These are phyloP conservation scores for Xerocomellus dryophilus DNA, from an alignment of 768 basidiomycete genomes.

Conservation along the genomic window DNA sequence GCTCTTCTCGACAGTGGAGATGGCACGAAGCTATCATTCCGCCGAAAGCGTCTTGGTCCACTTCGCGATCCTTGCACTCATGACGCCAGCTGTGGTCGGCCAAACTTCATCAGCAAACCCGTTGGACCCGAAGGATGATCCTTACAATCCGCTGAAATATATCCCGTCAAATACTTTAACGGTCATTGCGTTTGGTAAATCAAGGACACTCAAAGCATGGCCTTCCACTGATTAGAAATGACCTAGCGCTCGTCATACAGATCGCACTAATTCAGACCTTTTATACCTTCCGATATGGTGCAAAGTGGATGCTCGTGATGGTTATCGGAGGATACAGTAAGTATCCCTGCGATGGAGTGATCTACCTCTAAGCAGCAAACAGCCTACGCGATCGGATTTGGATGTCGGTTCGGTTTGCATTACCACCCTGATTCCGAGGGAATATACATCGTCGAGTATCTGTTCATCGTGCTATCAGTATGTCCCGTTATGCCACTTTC, in stretches of 20 bases:
- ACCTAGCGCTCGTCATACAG: conserved; percentile 32
- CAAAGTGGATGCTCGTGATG: conserved; percentile 60
- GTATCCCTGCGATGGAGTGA: conserved; percentile 14
- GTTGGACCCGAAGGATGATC: conserved; percentile 49
- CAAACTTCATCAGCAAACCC: conserved; percentile 11
- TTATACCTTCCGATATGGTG: conserved; percentile 43
- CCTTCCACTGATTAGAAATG: background rate
- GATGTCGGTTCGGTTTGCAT: conserved; percentile 54
- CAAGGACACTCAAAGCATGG: background rate
- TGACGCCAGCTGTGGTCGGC: background rate
- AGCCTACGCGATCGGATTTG: conserved; percentile 60
- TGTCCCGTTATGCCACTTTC: conserved; percentile 9
- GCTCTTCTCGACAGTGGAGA: background rate
- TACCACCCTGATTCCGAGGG: conserved; percentile 48
- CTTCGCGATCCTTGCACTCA: background rate
- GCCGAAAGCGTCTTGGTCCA: background rate
- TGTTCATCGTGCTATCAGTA: conserved; percentile 59
- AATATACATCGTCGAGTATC: conserved; percentile 54
- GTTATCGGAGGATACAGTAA: conserved; percentile 57
- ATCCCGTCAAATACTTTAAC: conserved; percentile 55
- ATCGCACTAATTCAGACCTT: conserved; percentile 45
- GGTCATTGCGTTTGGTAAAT: conserved; percentile 46
- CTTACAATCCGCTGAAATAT: conserved; percentile 51
- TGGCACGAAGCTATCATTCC: background rate
- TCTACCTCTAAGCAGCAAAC: background rate